Base-by-base conservation (phyloP, 495 filamentous ascomycete genomes). In the Glarea lozoyensis region DNA sequence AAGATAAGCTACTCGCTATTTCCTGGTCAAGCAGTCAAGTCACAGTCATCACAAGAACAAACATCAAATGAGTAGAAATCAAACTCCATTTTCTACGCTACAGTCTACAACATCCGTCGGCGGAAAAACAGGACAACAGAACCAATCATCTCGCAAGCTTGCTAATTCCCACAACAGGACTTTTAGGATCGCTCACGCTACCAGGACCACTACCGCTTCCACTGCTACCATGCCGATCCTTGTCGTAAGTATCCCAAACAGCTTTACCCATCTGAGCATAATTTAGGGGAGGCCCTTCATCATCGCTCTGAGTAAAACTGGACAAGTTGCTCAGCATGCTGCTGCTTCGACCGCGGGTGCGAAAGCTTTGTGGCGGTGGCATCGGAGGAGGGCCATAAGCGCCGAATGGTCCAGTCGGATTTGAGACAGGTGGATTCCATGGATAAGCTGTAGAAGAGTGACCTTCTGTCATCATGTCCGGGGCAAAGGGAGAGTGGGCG, bases 311-410 rank as follows among this genome's bases (percentile, higher is more conserved):
- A 0, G 80, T 83, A 55, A 83, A 79, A 33, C 76, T 78, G 17
- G 75, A 80, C 29, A 80, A 62, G 46, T 76, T 69, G 54, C 75
- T 80, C 12, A 82, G 70, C 80, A 84, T 84, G 16, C 44, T 49
- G 7, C 75, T 78, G 9, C 74, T 80, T 23, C 80, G 69, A 17
- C 76, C 79, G 19, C 79, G 58, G 12, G 60, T 58, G 42, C 65
- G 64, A 18, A 18, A 31, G 5, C 42, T 46, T 18, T 20, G 38
- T 17, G 35, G 32, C 11, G 42, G n/a, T 12, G 24, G 25, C 20
- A 23, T 13, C 17, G 46, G 17, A n/a, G 11, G 20, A 15, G 36
- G 45, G 19, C 27, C 20, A 19, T 16, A 24, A 10, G 41, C 25
- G n/a, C 40, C 21, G 20, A 44, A 56, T 4, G 43, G 4, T 5